Evolutionary conservation across 2,329 filamentous ascomycete genomes (phyloP).

Genomic region (Pseudocercospora musae): DNA sequence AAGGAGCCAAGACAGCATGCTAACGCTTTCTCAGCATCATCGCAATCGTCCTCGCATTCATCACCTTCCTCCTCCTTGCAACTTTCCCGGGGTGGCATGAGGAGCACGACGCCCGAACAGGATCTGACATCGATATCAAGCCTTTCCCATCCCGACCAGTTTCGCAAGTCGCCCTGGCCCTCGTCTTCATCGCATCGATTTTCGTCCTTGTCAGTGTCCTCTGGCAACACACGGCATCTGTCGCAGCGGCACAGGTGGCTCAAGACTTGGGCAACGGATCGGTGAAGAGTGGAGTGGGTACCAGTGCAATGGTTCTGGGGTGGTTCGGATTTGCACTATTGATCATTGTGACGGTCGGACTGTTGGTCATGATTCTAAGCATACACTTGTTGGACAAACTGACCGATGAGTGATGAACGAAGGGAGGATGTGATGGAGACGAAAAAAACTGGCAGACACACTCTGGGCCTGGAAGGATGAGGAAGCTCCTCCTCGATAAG

Average conservation of each 20-base stretch:
- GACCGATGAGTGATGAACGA: conserved; percentile 41
- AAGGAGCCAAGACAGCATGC: background rate
- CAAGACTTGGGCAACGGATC: conserved; percentile 90
- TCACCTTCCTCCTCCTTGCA: conserved; percentile 89
- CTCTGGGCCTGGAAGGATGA: background rate
- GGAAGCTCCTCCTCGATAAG: background rate
- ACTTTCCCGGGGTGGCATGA: conserved; percentile 98
- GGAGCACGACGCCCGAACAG: conserved; percentile 70
- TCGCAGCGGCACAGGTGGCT: conserved; percentile 88
- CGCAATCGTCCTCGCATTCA: conserved; percentile 93
- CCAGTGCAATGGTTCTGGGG: conserved; percentile 90
- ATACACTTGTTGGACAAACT: conserved; percentile 71
- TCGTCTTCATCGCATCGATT: conserved; percentile 73
- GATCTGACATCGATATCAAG: conserved; percentile 85
- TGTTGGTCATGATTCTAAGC: conserved; percentile 95
- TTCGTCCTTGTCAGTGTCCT: conserved; percentile 66
- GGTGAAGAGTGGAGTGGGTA: conserved; percentile 83
- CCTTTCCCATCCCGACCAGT: conserved; percentile 90
- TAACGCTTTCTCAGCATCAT: conserved; percentile 66
- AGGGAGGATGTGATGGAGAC: background rate
- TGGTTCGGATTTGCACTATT: conserved; percentile 95
- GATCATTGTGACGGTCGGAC: conserved; percentile 90
- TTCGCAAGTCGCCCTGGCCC: conserved; percentile 85
- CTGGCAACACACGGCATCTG: conserved; percentile 95
- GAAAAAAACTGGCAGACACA: background rate